Conservation (phyloP, 371 early-diverging fungal genomes). For the Rhizomucor pusillus region DNA sequence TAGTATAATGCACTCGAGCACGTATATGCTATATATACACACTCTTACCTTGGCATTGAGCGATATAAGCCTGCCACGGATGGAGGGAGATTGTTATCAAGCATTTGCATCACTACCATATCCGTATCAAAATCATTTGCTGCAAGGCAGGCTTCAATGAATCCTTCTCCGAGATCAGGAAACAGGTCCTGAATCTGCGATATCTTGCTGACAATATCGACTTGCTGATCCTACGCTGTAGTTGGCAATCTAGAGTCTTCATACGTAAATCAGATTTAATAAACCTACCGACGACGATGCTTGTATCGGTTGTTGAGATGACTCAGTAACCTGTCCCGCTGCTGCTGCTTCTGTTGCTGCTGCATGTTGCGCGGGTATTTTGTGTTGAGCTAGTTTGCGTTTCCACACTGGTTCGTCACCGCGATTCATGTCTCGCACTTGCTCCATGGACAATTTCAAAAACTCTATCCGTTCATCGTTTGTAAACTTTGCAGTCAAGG, state of each 20-base stretch:
- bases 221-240: too few species aligned
- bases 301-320: too few species aligned
- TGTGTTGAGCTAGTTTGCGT: not conserved
- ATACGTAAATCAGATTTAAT: too few species aligned
- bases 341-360: too few species aligned
- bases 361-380: not conserved
- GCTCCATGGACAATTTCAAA: constrained; percentile 65
- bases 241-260: too few species aligned
- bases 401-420: constrained; percentile 12
- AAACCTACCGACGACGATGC: too few species aligned
- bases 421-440: constrained; percentile 58
- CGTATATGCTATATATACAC: too few species aligned
- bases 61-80: constrained; percentile 68
- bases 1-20: not conserved
- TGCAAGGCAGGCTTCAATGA: constrained; percentile 79
- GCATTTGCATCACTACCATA: constrained; percentile 68
- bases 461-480: constrained; percentile 71
- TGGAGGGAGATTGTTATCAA: constrained; percentile 71
- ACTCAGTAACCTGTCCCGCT: too few species aligned
- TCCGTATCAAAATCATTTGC: constrained; percentile 66
- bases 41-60: constrained; percentile 41
- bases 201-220: constrained; percentile 42
- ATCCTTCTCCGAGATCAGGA: constrained; percentile 85
- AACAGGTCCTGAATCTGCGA: constrained; percentile 83
- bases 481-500: constrained; percentile 18